Evolutionary conservation across 805 yeast genomes (phyloP).

Genomic region (Wickerhamomyces hampshirensis): DNA sequence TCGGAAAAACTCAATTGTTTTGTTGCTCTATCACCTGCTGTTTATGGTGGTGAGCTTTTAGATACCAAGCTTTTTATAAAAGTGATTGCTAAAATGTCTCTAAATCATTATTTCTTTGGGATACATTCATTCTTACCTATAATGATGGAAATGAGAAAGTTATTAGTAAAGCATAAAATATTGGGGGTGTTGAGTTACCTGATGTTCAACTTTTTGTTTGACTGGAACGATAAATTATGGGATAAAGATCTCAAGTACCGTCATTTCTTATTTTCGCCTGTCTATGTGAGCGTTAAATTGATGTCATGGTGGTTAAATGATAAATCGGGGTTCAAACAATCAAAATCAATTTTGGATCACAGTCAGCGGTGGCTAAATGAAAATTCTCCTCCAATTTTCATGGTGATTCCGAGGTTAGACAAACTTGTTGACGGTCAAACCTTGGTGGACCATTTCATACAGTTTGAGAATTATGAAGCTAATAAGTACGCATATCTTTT

Average conservation of each 20-base stretch:
- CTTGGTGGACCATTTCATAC: constrained; percentile 58
- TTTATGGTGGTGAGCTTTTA: constrained; percentile 77
- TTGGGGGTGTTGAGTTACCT: constrained; percentile 67
- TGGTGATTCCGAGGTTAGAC: constrained; percentile 73
- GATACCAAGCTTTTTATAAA: constrained; percentile 57
- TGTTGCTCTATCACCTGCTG: constrained; percentile 85
- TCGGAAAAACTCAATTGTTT: constrained; percentile 60
- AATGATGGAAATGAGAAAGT: constrained; percentile 54
- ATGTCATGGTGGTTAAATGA: constrained; percentile 91
- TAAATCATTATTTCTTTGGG: constrained; percentile 60
- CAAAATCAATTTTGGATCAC: constrained; percentile 44
- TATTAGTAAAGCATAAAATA: constrained; percentile 43
- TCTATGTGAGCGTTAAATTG: constrained; percentile 68
- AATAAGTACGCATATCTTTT: constrained; percentile 27
- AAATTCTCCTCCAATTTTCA: constrained; percentile 52
- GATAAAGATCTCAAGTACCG: constrained; percentile 60
- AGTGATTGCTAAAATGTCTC: constrained; percentile 52
- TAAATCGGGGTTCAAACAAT: constrained; percentile 36
- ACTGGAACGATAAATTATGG: constrained; percentile 83
- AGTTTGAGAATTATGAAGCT: constrained; percentile 42
- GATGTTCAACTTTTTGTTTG: constrained; percentile 83
- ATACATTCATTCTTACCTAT: constrained; percentile 71
- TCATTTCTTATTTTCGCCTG: constrained; percentile 83
- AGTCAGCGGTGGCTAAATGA: constrained; percentile 48
- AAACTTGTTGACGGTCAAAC: constrained; percentile 71